Percentiles rank a stretch among this genome's conserved stretches.
Conservation (phyloP, 2,329 filamentous ascomycete species). For the Colletotrichum acutatum region DNA sequence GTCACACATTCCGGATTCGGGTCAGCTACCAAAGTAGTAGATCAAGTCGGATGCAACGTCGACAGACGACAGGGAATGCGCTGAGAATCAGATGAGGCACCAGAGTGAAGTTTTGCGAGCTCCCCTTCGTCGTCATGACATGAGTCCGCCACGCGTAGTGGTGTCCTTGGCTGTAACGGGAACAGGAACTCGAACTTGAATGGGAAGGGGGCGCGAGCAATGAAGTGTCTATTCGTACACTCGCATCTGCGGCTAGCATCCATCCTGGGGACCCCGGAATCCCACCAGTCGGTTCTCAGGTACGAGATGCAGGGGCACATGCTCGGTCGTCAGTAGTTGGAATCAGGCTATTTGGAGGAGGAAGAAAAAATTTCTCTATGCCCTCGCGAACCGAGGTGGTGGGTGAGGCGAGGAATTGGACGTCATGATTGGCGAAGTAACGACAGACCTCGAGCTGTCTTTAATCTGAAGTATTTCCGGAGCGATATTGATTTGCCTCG, state of each 20-base stretch:
- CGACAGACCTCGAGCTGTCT: not conserved
- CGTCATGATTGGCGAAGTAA: constrained; percentile 7
- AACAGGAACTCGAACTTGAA: not conserved
- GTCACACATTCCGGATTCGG: constrained; percentile 1
- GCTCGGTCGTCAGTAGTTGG: constrained; percentile 5
- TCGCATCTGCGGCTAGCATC: constrained; percentile 19
- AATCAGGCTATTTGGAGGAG: constrained; percentile 24
- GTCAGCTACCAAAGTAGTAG: not conserved
- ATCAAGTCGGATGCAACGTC: not conserved
- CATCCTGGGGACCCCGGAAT: constrained; percentile 27
- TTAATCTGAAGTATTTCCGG: not conserved
- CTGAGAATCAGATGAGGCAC: not conserved
- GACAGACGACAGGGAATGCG: not conserved
- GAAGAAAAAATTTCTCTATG: not conserved
- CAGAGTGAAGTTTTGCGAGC: not conserved
- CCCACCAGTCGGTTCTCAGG: constrained; percentile 29
- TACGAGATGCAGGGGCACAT: constrained; percentile 14
- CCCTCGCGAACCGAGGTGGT: not conserved
- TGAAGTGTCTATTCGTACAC: constrained; percentile 1
- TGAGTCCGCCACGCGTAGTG: not conserved
- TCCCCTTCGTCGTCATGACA: not conserved
- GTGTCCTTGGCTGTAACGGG: not conserved
- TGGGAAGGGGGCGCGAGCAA: not conserved
- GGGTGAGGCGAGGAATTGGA: not conserved
- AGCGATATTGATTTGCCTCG: constrained; percentile 5